These are phyloP conservation scores for Marasmius fiardii DNA, from an alignment of 1,284 basidiomycete genomes.

Conservation along the genomic window DNA sequence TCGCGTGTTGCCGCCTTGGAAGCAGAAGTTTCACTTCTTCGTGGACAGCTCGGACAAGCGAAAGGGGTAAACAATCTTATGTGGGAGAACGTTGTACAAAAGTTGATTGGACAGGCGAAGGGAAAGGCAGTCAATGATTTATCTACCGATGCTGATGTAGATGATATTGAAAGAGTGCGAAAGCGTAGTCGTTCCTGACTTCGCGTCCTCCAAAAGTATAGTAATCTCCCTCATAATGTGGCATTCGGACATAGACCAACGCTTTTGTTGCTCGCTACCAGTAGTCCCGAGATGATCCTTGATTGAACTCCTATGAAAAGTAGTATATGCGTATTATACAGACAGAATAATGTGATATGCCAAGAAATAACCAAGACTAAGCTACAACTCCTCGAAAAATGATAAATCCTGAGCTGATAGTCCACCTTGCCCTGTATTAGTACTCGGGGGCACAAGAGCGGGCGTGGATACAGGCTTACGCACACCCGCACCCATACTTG, in stretches of 20 bases:
- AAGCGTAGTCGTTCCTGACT: neutral
- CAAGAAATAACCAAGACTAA: neutral
- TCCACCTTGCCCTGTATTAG: slow-evolving; percentile 37
- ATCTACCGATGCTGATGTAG: neutral
- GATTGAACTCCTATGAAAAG: neutral
- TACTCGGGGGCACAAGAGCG: slow-evolving; percentile 4
- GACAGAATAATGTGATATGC: neutral
- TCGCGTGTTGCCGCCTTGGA: slow-evolving; percentile 68
- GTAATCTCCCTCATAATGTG: too few species aligned
- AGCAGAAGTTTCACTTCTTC: slow-evolving; percentile 61
- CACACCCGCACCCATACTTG: neutral
- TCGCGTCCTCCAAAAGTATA: neutral
- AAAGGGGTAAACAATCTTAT: slow-evolving; percentile 86
- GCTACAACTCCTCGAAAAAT: slow-evolving; percentile 70
- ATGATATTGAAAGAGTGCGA: neutral
- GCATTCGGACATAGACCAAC: too few species aligned
- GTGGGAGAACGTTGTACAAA: slow-evolving; percentile 81
- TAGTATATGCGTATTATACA: neutral
- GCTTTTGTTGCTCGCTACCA: too few species aligned
- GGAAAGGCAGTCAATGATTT: neutral
- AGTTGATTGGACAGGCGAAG: slow-evolving; percentile 37
- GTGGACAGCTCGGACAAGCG: slow-evolving; percentile 72
- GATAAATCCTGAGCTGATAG: slow-evolving; percentile 69
- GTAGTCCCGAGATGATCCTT: too few species aligned
- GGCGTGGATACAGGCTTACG: neutral